Base-by-base conservation (phyloP, 306 rosid genomes). In the Lathyrus aphaca region DNA sequence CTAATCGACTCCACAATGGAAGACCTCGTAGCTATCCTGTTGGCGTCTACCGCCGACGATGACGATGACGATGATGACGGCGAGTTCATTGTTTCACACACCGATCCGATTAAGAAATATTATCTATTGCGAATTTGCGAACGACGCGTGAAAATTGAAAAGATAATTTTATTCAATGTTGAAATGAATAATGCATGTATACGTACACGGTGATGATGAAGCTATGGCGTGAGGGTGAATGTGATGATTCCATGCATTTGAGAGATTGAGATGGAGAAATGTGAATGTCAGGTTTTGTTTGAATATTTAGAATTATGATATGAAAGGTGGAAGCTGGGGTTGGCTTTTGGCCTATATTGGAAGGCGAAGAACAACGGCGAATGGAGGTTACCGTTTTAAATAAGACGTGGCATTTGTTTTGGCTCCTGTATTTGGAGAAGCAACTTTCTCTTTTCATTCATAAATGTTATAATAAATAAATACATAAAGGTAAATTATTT, bases 1-100 rank as follows among this genome's bases (percentile, higher is more conserved):
- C 77, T 44, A 14, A 95, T 64, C 1, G 99, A 87, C 0, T 86
- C 97, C 0, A 86, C 80, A 72, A 91, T 44, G 15, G 96, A 80
- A 18, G 91, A 57, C 55, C 85, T 80, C 49, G 60, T 16, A 4
- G 64, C 27, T 51, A 66, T 44, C 81, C 77, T 82, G 70, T 64
- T 77, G 7, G 85, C 50, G 29, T 84, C 87, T 17, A 75, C 86
- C 23, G 73, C 46, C 39, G 82, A 3, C 62, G 87, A 38, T 6
- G 72, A 69, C 0, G 68, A 58, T 2, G n/a, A 23, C 25, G 67
- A 59, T 1, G 69, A 60, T 3, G 90, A 58, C 62, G 90, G 87
- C 40, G 84, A 69, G 7, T 57, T 56, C 86, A 84, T 84, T 44
- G 29, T 37, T 44, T 44, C 19, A 23, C 29, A 0, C 9, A 1